A percentile compares a stretch with the other conserved stretches of the same genome.
These are phyloP conservation scores for Penicillium flavigenum DNA, from an alignment of 495 filamentous ascomycete species.

Conservation along the genomic window DNA sequence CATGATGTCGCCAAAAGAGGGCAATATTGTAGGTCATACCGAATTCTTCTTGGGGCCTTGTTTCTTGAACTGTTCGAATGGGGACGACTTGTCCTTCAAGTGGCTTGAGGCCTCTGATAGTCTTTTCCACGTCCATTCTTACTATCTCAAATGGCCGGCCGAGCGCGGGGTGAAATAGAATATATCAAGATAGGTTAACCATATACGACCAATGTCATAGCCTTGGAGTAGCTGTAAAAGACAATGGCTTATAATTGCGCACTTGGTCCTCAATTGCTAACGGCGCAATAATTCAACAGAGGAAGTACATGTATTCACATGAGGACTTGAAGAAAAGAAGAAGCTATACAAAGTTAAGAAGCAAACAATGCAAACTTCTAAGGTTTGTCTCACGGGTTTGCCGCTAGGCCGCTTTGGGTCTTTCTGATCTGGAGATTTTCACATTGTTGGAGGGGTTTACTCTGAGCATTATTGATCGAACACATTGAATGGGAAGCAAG, in stretches of 20 bases:
- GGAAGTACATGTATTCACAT: not conserved
- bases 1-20: not conserved
- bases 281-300: not conserved
- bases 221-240: not conserved
- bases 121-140: conserved; percentile 30
- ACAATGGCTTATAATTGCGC: not conserved
- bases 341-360: conserved; percentile 9
- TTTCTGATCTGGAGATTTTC: not conserved
- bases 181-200: not conserved
- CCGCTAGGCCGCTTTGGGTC: not conserved
- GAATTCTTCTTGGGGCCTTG: conserved; percentile 39
- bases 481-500: not conserved
- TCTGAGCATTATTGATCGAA: not conserved
- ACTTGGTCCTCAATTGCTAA: not conserved
- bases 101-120: conserved; percentile 28
- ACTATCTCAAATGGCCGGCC: not conserved
- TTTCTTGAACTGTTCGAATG: conserved; percentile 44
- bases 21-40: conserved; percentile 24
- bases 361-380: conserved; percentile 10
- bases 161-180: conserved; percentile 1
- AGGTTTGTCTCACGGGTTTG: too few relatives aligned
- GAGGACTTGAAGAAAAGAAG: not conserved
- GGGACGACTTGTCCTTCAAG: conserved; percentile 36
- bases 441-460: not conserved
- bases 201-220: not conserved